Conservation (phyloP, 179 eudicot genomes). For the Beta macrorhiza region DNA sequence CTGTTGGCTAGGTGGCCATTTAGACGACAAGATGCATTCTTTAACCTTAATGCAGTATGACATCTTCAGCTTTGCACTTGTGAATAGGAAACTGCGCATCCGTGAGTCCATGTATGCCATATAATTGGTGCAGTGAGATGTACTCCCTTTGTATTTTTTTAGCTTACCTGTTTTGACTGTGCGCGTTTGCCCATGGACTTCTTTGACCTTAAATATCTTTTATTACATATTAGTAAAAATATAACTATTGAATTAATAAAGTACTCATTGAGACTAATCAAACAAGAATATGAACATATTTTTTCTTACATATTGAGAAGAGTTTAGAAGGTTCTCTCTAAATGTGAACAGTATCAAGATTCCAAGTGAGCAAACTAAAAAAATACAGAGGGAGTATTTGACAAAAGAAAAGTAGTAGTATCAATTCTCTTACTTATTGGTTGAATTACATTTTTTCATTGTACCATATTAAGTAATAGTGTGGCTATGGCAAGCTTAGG, state of each 20-base stretch:
- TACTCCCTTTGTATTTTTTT: too few species aligned
- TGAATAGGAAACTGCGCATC: background rate
- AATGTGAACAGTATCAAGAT: too few species aligned
- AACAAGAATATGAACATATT: too few species aligned
- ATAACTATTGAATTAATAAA: too few species aligned
- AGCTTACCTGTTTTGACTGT: too few species aligned
- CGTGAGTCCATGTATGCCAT: background rate
- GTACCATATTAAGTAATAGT: background rate
- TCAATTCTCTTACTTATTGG: background rate
- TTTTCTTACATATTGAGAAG: too few species aligned
- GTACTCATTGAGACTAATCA: too few species aligned
- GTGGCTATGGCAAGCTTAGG: background rate
- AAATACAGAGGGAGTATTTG: background rate
- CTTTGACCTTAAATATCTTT: too few species aligned
- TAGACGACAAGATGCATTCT: background rate
- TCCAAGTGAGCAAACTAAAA: too few species aligned
- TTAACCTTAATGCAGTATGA: background rate
- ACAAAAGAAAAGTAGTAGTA: background rate
- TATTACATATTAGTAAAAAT: too few species aligned
- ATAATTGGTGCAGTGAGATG: slow-evolving; percentile 2
- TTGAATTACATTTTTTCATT: background rate
- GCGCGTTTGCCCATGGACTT: too few species aligned
- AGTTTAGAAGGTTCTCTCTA: too few species aligned
- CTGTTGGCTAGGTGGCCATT: background rate
- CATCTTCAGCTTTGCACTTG: background rate